phyloP scores from a whole-genome alignment of 1,284 basidiomycete genomes.

The Apiotrichum porosum region DNA sequence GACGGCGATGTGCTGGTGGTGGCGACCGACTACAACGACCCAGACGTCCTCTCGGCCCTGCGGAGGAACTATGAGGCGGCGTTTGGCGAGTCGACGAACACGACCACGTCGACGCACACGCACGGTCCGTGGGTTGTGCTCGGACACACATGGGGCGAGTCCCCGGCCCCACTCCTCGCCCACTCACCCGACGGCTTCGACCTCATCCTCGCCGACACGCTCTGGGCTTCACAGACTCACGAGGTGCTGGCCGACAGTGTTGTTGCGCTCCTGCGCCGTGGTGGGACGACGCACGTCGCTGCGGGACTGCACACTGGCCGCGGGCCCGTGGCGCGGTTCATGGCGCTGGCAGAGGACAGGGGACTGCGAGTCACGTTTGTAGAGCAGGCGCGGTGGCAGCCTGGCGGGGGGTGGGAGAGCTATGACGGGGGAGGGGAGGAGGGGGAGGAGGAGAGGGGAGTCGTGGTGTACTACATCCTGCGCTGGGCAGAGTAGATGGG shows the following conservation, averaged over 20 bases:
- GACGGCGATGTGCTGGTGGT: conserved; percentile 24
- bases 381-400: conserved; percentile 30
- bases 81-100: neutral
- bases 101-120: neutral
- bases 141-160: conserved; percentile 39
- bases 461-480: conserved; percentile 40
- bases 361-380: conserved; percentile 18
- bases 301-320: conserved; percentile 46
- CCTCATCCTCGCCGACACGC: conserved; percentile 42
- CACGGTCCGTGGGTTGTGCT: conserved; percentile 22
- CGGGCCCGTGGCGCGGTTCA: conserved; percentile 40
- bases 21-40: conserved; percentile 43
- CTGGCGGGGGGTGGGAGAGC: conserved; percentile 31
- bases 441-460: conserved; percentile 38
- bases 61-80: conserved; percentile 25
- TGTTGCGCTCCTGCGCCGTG: conserved; percentile 21
- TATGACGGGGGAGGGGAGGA: conserved; percentile 4
- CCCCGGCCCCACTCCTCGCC: conserved; percentile 17
- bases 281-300: conserved; percentile 36
- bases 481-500: too few relatives aligned
- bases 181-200: conserved; percentile 25
- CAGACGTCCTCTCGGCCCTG: conserved; percentile 26
- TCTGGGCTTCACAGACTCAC: conserved; percentile 41
- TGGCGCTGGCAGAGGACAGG: conserved; percentile 15
- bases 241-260: conserved; percentile 35